phyloP scores from a whole-genome alignment of 495 filamentous ascomycete species.

The Aspergillus carlsbadensis region DNA sequence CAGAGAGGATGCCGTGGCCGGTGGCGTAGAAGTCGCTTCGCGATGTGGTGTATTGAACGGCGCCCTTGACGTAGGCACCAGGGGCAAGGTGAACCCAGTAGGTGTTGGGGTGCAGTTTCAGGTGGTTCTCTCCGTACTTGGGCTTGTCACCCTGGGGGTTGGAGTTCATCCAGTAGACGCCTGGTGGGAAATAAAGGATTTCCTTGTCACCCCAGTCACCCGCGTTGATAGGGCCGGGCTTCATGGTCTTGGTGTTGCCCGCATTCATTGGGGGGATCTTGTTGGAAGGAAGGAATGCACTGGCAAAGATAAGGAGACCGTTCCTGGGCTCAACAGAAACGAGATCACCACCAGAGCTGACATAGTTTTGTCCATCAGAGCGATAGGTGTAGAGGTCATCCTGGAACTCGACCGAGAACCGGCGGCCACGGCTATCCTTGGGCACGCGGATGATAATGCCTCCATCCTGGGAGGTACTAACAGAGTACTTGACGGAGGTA shows the following conservation, averaged over 20 bases:
- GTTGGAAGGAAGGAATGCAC: slow-evolving; percentile 19
- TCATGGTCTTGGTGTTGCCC: slow-evolving; percentile 2
- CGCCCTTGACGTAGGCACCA: slow-evolving; percentile 33
- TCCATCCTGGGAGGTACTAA: slow-evolving; percentile 1
- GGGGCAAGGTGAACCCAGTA: slow-evolving; percentile 29
- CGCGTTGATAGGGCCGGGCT: slow-evolving; percentile 17
- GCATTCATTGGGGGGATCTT: slow-evolving; percentile 7
- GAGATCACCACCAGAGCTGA: slow-evolving; percentile 1
- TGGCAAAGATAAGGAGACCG: slow-evolving; percentile 30
- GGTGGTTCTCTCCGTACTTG: slow-evolving; percentile 16
- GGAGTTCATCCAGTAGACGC: slow-evolving; percentile 23
- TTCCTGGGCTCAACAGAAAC: slow-evolving; percentile 22
- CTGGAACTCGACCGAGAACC: slow-evolving; percentile 4
- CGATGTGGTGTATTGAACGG: slow-evolving; percentile 20
- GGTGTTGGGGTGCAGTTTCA: slow-evolving; percentile 13
- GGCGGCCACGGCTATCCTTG: background rate
- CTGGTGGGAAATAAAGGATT: slow-evolving; percentile 24
- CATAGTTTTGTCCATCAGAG: slow-evolving; percentile 3
- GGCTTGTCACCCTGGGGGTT: slow-evolving; percentile 2
- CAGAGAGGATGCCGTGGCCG: slow-evolving; percentile 26
- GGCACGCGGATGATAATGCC: slow-evolving; percentile 4
- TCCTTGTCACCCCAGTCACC: slow-evolving; percentile 13
- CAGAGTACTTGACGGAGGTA: background rate
- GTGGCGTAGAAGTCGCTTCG: slow-evolving; percentile 19
- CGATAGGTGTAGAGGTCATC: slow-evolving; percentile 9